Conservation (phyloP, 2,329 filamentous ascomycete genomes). For the Sporothrix euskadiensis region DNA sequence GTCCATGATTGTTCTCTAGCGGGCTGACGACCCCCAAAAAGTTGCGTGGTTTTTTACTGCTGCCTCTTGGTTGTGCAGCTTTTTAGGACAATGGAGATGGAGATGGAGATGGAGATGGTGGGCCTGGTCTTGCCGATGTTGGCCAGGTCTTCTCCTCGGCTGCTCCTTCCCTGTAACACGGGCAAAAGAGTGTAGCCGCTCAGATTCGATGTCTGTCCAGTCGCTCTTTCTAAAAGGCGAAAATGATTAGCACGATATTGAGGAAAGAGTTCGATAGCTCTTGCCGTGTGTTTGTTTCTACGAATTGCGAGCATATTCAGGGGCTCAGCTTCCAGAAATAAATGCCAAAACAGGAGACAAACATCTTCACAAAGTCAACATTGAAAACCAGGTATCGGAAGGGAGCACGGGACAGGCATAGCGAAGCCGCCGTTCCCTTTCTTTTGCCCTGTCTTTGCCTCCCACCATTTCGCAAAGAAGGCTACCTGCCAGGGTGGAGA, state of each 20-base stretch:
- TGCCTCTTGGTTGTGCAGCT: not conserved
- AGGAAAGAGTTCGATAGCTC: not conserved
- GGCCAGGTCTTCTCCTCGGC: not conserved
- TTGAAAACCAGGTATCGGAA: not conserved
- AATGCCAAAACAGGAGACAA: not conserved
- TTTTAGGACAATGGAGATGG: not conserved
- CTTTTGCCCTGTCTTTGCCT: not conserved
- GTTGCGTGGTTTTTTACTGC: slow-evolving; percentile 13
- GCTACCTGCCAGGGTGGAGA: not conserved
- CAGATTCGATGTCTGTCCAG: not conserved
- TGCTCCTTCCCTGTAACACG: slow-evolving; percentile 11
- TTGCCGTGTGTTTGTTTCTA: not conserved
- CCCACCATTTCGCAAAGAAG: not conserved
- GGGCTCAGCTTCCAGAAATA: not conserved
- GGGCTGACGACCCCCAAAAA: not conserved
- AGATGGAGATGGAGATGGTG: not conserved
- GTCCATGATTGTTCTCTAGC: not conserved
- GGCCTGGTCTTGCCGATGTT: slow-evolving; percentile 11
- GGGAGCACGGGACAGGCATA: not conserved
- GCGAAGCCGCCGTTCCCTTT: not conserved
- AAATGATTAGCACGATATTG: not conserved
- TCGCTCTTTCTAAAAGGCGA: not conserved
- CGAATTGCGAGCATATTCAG: not conserved
- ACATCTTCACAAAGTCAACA: not conserved
- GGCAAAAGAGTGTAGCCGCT: not conserved